Conservation (phyloP, 345 rosid genomes). For the Mallotus nudiflorus region DNA sequence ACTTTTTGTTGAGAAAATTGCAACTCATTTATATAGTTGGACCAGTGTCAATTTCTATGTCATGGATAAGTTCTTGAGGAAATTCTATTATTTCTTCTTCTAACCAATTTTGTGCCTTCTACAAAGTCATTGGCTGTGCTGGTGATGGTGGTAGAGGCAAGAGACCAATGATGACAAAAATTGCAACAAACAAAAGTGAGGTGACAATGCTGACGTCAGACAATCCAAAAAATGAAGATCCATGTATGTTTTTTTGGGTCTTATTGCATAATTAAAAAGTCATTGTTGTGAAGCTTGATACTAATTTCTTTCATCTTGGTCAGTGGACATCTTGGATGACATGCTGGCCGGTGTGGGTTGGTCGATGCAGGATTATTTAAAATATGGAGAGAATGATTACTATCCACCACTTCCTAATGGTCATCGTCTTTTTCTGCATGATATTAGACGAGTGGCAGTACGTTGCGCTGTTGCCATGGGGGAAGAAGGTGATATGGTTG, state of each 20-base stretch:
- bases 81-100: background rate
- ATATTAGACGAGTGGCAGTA: constrained; percentile 86
- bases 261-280: constrained; percentile 1
- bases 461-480: constrained; percentile 98
- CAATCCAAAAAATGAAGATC: constrained; percentile 89
- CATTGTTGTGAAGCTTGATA: background rate
- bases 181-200: constrained; percentile 87
- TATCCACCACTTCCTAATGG: constrained; percentile 93
- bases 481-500: constrained; percentile 97
- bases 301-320: constrained; percentile 24
- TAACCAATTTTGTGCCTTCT: constrained; percentile 13
- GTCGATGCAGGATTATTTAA: constrained; percentile 92
- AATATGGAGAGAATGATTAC: constrained; percentile 82
- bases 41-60: background rate
- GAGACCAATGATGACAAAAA: constrained; percentile 84
- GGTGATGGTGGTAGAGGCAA: constrained; percentile 85
- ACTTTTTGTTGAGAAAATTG: background rate
- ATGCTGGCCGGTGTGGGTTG: constrained; percentile 93
- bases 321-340: constrained; percentile 96
- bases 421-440: constrained; percentile 85
- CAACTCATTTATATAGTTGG: background rate
- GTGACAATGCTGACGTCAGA: constrained; percentile 90
- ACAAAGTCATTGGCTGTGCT: constrained; percentile 72
- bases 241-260: constrained; percentile 49
- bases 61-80: background rate